A percentile compares a stretch with the other conserved stretches of the same genome.
Evolutionary conservation across 2,329 filamentous ascomycete species (phyloP).

Genomic region (Ophiostoma montium): DNA sequence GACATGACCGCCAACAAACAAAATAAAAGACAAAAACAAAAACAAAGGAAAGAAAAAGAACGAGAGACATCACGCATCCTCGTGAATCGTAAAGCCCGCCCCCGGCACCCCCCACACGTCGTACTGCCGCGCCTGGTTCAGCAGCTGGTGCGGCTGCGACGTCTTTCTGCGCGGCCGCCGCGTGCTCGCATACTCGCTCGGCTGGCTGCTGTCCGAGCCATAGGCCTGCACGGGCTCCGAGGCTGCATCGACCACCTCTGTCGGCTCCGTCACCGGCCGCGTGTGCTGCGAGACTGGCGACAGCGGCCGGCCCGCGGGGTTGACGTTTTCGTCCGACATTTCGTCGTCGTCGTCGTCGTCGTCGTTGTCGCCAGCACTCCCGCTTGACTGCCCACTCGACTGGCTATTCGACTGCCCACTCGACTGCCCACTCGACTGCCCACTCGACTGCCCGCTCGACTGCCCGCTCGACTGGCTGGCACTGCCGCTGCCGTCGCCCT

Average conservation of each 20-base stretch:
- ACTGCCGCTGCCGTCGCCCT: background rate
- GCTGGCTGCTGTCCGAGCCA: constrained; percentile 33
- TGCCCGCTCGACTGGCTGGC: background rate
- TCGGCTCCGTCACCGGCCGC: background rate
- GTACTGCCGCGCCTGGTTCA: background rate
- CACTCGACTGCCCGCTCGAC: background rate
- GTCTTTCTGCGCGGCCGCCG: constrained; percentile 23
- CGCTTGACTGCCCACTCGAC: background rate
- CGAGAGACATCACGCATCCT: constrained; percentile 3
- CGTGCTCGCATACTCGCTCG: constrained; percentile 42
- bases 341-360: constrained; percentile 12
- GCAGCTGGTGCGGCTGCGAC: constrained; percentile 8
- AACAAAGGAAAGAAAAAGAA: background rate
- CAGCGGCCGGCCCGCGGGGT: constrained; percentile 21
- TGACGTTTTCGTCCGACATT: constrained; percentile 37
- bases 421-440: no score
- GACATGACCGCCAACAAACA: background rate
- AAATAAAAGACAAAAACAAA: background rate
- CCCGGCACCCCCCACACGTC: constrained; percentile 2
- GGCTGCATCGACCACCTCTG: background rate
- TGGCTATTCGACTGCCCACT: background rate
- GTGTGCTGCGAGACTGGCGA: background rate
- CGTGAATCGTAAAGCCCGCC: constrained; percentile 13
- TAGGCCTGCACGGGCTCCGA: no score
- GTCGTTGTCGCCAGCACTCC: background rate